Percentiles rank a stretch among this genome's conserved stretches.
Evolutionary conservation across 257 asterid genomes (phyloP).

Genomic region (Plantago elongata): DNA sequence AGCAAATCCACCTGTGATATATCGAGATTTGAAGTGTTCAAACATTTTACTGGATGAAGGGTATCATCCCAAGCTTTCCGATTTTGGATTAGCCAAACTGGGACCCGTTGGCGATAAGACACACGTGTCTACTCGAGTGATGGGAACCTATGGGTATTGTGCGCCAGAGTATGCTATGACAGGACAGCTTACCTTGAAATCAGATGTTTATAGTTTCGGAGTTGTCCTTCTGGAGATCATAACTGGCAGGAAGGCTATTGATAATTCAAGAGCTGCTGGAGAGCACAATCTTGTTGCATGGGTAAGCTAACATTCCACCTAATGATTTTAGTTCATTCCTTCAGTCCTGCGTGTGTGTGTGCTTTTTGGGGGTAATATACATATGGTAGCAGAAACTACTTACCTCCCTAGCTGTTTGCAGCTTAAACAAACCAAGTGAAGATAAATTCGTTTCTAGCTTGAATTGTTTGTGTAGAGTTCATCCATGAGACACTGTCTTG

Average conservation of each 20-base stretch:
- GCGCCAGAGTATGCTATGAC: slow-evolving; percentile 82
- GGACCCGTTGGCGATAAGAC: slow-evolving; percentile 69
- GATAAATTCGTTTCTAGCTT: too few relatives aligned
- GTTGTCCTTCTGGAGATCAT: slow-evolving; percentile 75
- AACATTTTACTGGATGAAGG: slow-evolving; percentile 56
- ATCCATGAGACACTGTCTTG: too few relatives aligned
- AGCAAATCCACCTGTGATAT: slow-evolving; percentile 73
- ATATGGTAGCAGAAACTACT: too few relatives aligned
- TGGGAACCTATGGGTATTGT: slow-evolving; percentile 86
- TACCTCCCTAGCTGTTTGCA: too few relatives aligned
- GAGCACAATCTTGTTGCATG: slow-evolving; percentile 76
- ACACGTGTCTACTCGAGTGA: slow-evolving; percentile 59
- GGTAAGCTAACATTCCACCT: slow-evolving; percentile 35
- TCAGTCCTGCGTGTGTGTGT: slow-evolving; percentile 3
- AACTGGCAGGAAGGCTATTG: slow-evolving; percentile 69
- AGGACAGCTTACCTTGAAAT: slow-evolving; percentile 62
- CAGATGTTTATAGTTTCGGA: slow-evolving; percentile 73
- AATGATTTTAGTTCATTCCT: neutral
- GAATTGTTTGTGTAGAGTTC: too few relatives aligned
- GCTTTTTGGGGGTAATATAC: neutral
- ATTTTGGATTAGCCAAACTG: slow-evolving; percentile 73
- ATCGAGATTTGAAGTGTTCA: slow-evolving; percentile 63
- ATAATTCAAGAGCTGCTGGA: slow-evolving; percentile 52
- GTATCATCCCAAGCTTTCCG: slow-evolving; percentile 62
- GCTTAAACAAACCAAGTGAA: too few relatives aligned